A percentile compares a stretch with the other conserved stretches of the same genome.
These are phyloP conservation scores for Prunus campanulata DNA, from an alignment of 306 rosid genomes.

Conservation along the genomic window DNA sequence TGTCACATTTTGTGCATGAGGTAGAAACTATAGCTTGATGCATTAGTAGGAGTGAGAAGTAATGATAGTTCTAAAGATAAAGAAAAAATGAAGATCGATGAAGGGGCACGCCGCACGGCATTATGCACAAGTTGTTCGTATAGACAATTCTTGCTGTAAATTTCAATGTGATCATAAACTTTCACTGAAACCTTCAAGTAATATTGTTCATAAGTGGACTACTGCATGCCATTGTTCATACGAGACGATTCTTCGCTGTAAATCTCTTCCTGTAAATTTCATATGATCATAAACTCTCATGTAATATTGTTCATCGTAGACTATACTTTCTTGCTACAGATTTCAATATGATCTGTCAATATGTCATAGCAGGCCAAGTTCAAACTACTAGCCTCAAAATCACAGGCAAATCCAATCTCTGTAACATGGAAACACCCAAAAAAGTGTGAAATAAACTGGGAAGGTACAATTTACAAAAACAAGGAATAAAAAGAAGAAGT, in stretches of 20 bases:
- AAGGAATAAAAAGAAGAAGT: not conserved
- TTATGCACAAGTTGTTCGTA: not conserved
- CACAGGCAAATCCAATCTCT: not conserved
- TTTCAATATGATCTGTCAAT: not conserved
- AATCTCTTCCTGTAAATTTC: too few species aligned
- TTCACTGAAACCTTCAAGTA: not conserved
- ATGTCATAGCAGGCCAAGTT: not conserved
- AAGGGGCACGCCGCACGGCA: not conserved
- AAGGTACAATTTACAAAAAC: not conserved
- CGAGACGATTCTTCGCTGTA: too few species aligned
- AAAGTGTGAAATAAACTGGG: not conserved
- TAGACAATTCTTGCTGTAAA: not conserved
- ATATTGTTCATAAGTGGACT: not conserved
- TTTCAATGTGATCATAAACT: not conserved
- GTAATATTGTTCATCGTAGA: not conserved
- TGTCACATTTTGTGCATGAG: not conserved
- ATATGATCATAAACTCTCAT: not conserved
- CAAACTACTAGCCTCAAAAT: not conserved
- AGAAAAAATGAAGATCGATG: not conserved
- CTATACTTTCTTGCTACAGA: not conserved
- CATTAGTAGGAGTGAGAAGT: not conserved
- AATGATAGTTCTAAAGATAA: not conserved
- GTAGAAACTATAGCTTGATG: not conserved
- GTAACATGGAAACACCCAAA: not conserved
- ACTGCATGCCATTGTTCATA: too few species aligned